These are phyloP conservation scores for Fusarium buharicum DNA, from an alignment of 2,329 filamentous ascomycete genomes.

Conservation along the genomic window DNA sequence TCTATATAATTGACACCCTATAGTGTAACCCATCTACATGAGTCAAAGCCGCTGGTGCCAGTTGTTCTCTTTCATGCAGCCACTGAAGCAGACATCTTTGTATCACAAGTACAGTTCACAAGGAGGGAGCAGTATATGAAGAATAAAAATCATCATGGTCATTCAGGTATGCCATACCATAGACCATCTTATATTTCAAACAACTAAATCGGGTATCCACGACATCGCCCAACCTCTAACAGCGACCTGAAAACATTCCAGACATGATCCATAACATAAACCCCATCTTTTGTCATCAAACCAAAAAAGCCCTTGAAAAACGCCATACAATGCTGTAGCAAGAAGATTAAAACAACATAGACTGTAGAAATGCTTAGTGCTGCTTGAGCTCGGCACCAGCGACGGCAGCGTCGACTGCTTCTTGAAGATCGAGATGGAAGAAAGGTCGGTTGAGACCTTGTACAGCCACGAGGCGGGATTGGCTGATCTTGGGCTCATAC, in stretches of 20 bases:
- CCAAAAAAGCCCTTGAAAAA: not conserved
- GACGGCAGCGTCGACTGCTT: slow-evolving; percentile 59
- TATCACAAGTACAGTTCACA: not conserved
- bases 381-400: slow-evolving; percentile 49
- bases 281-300: not conserved
- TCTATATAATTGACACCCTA: no score
- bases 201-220: slow-evolving; percentile 29
- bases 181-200: slow-evolving; percentile 6
- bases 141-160: not conserved
- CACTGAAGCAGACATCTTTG: not conserved
- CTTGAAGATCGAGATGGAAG: slow-evolving; percentile 63
- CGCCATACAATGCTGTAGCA: slow-evolving; percentile 9
- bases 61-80: no score
- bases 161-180: not conserved
- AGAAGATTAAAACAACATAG: slow-evolving; percentile 6
- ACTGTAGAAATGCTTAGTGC: slow-evolving; percentile 27
- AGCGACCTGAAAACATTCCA: slow-evolving; percentile 12
- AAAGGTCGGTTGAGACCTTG: slow-evolving; percentile 62
- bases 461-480: slow-evolving; percentile 51
- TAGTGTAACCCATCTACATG: no score
- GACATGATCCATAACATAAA: not conserved
- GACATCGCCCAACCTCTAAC: slow-evolving; percentile 22
- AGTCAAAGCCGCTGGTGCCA: no score
- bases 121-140: not conserved
- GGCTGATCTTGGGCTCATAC: slow-evolving; percentile 46